These are phyloP conservation scores for Fusarium multiceps DNA, from an alignment of 2,329 filamentous ascomycete species.

Conservation along the genomic window DNA sequence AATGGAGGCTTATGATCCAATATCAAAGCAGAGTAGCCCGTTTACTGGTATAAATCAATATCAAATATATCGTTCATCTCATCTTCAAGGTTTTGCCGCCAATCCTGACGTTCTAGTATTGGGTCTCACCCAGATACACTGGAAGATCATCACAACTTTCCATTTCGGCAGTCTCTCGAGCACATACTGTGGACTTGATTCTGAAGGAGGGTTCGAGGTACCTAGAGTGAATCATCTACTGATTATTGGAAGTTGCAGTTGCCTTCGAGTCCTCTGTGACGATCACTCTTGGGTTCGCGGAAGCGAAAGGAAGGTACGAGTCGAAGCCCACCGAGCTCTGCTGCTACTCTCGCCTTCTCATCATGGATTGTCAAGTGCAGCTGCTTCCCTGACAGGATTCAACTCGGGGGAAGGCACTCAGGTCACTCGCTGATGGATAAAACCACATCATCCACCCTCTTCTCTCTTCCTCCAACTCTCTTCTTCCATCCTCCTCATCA, in stretches of 20 bases:
- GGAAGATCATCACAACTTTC: background rate
- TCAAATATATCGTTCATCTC: background rate
- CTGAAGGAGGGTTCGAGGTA: background rate
- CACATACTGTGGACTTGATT: background rate
- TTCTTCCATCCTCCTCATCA: constrained; percentile 2
- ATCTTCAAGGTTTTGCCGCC: background rate
- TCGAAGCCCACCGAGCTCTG: background rate
- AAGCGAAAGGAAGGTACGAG: background rate
- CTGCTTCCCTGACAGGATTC: constrained; percentile 8
- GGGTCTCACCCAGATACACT: background rate
- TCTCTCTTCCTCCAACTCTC: background rate
- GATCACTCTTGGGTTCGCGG: background rate
- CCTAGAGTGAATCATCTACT: background rate
- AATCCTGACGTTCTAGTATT: background rate
- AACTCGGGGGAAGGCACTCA: constrained; percentile 11
- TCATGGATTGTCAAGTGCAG: background rate
- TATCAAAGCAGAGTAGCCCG: background rate
- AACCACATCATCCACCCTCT: background rate
- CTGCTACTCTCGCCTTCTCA: background rate
- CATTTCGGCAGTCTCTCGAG: background rate
- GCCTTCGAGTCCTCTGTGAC: background rate
- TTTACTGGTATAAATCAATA: background rate
- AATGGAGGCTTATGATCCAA: background rate
- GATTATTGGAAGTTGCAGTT: background rate
- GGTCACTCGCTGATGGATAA: constrained; percentile 2